Percentiles rank a stretch among this genome's conserved stretches.
Evolutionary conservation across 257 asterid genomes (phyloP).

Genomic region (Marsdenia floribunda): DNA sequence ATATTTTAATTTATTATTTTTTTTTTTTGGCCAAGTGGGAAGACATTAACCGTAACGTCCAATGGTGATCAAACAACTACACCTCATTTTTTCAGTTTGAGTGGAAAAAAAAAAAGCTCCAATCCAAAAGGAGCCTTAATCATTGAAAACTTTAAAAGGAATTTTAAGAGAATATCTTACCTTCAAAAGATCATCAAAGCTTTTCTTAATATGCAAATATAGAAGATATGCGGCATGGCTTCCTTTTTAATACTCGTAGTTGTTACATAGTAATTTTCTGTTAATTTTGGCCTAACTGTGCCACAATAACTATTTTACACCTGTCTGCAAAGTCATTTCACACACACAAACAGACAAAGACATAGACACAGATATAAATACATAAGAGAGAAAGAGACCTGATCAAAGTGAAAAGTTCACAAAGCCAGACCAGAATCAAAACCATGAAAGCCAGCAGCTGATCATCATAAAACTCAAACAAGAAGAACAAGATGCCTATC

Average conservation of each 20-base stretch:
- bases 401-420: constrained; percentile 95
- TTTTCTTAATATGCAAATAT: neutral
- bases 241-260: neutral
- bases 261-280: neutral
- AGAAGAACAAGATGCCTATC: constrained; percentile 96
- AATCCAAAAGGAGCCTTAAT: too few species aligned
- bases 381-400: constrained; percentile 48
- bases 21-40: too few species aligned
- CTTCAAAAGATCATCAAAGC: neutral
- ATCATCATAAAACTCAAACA: constrained; percentile 97
- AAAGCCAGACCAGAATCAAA: constrained; percentile 95
- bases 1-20: too few species aligned
- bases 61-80: too few species aligned
- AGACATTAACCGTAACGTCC: too few species aligned
- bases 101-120: too few species aligned
- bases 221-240: too few species aligned
- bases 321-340: too few species aligned
- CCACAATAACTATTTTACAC: neutral
- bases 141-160: too few species aligned
- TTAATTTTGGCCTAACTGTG: neutral
- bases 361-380: neutral
- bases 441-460: constrained; percentile 98
- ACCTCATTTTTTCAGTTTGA: too few species aligned
- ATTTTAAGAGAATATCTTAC: neutral
- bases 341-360: neutral